These are phyloP conservation scores for Kernera saxatilis DNA, from an alignment of 345 rosid species.

Conservation along the genomic window DNA sequence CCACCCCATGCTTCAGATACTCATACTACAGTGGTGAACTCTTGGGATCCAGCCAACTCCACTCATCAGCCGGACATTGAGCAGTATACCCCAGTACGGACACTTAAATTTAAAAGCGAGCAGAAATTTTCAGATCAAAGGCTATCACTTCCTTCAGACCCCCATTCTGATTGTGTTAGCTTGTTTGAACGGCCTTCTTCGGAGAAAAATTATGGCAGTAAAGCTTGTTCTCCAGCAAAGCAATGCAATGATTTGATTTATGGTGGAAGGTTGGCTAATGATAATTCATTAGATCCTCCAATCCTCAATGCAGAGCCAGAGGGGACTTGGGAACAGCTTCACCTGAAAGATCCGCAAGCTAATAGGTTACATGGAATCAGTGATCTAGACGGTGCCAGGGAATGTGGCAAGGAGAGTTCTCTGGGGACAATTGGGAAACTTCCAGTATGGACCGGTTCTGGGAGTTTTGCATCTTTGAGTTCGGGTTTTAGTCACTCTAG, in stretches of 20 bases:
- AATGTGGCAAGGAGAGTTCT: constrained; percentile 50
- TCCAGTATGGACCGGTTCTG: constrained; percentile 68
- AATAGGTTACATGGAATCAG: constrained; percentile 34
- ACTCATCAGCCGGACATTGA: constrained; percentile 14
- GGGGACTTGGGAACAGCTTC: constrained; percentile 26
- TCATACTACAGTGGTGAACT: constrained; percentile 40
- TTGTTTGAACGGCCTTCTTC: constrained; percentile 27
- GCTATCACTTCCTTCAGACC: constrained; percentile 14
- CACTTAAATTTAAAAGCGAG: constrained; percentile 14
- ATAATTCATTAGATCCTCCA: constrained; percentile 23
- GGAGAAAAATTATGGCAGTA: constrained; percentile 16
- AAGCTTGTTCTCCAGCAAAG: constrained; percentile 26
- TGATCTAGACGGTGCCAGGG: constrained; percentile 44
- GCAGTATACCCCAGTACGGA: constrained; percentile 16
- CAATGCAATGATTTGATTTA: constrained; percentile 23
- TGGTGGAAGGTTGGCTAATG: constrained; percentile 20
- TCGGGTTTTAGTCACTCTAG: constrained; percentile 85
- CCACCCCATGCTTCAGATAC: constrained; percentile 37
- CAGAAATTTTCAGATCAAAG: constrained; percentile 27
- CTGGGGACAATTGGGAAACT: constrained; percentile 52
- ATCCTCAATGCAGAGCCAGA: constrained; percentile 14
- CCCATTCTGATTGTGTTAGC: constrained; percentile 18
- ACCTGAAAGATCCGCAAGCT: constrained; percentile 49
- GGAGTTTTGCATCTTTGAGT: constrained; percentile 75
- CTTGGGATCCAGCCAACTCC: constrained; percentile 43